phyloP scores from a whole-genome alignment of 176 grass and related monocot genomes.

The Oryza officinalis region DNA sequence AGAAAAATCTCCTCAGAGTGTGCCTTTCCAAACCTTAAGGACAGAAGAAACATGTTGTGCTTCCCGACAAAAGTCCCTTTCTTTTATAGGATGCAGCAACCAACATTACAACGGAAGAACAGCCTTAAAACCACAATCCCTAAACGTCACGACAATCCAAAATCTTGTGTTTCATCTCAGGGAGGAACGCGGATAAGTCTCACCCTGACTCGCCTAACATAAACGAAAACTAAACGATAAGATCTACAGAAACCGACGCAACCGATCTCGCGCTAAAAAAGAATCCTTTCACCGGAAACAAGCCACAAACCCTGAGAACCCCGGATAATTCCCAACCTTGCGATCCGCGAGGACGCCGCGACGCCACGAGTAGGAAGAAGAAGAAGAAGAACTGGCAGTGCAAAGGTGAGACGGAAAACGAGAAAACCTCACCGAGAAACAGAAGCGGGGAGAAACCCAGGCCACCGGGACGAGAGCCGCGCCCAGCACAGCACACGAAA shows the following conservation, averaged over 20 bases:
- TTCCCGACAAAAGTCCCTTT: not conserved
- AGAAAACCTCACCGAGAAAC: not conserved
- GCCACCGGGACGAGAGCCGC: not conserved
- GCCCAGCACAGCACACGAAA: not conserved
- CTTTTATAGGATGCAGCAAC: not conserved
- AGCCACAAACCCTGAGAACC: not conserved
- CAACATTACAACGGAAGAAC: not conserved
- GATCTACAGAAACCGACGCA: not conserved
- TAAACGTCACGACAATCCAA: not conserved
- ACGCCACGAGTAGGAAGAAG: not conserved
- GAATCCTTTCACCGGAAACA: not conserved
- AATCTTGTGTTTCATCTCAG: not conserved
- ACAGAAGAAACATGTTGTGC: not conserved
- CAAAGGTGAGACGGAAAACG: not conserved
- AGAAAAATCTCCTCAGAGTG: not conserved
- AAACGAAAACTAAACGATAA: not conserved
- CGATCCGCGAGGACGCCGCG: not conserved
- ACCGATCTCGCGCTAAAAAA: not conserved
- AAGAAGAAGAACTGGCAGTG: not conserved
- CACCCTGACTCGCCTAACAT: too few species aligned
- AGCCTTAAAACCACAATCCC: not conserved
- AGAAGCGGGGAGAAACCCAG: not conserved
- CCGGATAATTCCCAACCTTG: not conserved
- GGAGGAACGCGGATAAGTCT: not conserved
- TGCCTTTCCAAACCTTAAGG: not conserved